A percentile compares a stretch with the other conserved stretches of the same genome.
phyloP scores from a whole-genome alignment of 2,329 filamentous ascomycete species.

The Zasmidium cellare region DNA sequence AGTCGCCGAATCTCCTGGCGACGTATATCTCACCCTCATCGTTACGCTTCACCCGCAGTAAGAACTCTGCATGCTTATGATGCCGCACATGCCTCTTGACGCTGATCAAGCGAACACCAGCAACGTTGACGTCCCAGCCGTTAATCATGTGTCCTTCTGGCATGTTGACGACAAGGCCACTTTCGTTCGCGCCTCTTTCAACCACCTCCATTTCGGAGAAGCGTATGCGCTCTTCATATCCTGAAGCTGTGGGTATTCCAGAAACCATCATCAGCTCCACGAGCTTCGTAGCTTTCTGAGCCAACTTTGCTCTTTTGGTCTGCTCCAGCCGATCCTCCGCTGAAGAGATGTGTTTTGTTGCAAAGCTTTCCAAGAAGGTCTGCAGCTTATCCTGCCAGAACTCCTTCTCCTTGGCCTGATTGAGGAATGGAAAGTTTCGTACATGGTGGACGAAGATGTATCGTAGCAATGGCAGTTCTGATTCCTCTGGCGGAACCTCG shows the following conservation, averaged over 20 bases:
- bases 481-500: conserved; percentile 89
- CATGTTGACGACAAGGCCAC: conserved; percentile 79
- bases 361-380: conserved; percentile 94
- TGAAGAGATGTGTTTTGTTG: conserved; percentile 93
- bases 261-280: conserved; percentile 99
- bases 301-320: conserved; percentile 90
- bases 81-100: conserved; percentile 84
- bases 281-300: conserved; percentile 89
- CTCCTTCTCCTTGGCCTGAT: conserved; percentile 96
- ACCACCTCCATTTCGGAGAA: conserved; percentile 98
- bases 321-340: conserved; percentile 95
- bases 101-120: conserved; percentile 77
- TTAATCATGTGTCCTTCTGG: conserved; percentile 92
- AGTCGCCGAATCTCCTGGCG: conserved; percentile 85
- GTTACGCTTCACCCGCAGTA: conserved; percentile 79
- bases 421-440: conserved; percentile 94
- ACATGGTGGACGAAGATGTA: conserved; percentile 99
- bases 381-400: conserved; percentile 99
- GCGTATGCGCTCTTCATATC: conserved; percentile 94
- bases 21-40: conserved; percentile 76
- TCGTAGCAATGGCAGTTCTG: conserved; percentile 86
- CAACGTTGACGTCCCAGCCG: conserved; percentile 95
- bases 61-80: conserved; percentile 91
- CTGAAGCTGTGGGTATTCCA: conserved; percentile 89
- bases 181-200: conserved; percentile 87